phyloP scores from a whole-genome alignment of 1,284 basidiomycete genomes.

The Cutaneotrichosporon daszewskae region DNA sequence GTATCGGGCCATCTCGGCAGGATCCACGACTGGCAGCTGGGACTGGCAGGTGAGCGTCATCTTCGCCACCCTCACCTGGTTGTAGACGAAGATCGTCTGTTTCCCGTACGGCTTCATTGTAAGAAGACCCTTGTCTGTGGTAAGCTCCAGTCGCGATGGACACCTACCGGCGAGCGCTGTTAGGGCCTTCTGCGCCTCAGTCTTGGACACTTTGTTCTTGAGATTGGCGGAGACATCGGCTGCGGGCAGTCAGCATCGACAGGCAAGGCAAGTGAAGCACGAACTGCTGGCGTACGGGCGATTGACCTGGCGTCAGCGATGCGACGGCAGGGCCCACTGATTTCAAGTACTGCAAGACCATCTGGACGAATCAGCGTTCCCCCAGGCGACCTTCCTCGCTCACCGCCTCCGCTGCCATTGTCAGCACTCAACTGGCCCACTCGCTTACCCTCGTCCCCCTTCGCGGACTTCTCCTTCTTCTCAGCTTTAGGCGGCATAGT shows the following conservation, averaged over 20 bases:
- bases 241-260: slow-evolving; percentile 21
- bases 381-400: neutral
- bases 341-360: slow-evolving; percentile 43
- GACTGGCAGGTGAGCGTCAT: slow-evolving; percentile 5
- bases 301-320: slow-evolving; percentile 27
- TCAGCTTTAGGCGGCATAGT: slow-evolving; percentile 60
- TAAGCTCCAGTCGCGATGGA: neutral
- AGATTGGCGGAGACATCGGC: slow-evolving; percentile 82
- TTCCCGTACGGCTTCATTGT: slow-evolving; percentile 58
- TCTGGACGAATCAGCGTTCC: slow-evolving; percentile 16
- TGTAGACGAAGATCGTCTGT: slow-evolving; percentile 54
- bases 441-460: slow-evolving; percentile 44
- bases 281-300: slow-evolving; percentile 39
- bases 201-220: slow-evolving; percentile 74
- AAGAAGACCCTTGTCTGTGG: slow-evolving; percentile 37
- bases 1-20: slow-evolving; percentile 6
- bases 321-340: slow-evolving; percentile 20
- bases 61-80: slow-evolving; percentile 29
- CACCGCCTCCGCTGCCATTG: slow-evolving; percentile 39
- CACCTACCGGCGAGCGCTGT: slow-evolving; percentile 61
- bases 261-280: slow-evolving; percentile 9
- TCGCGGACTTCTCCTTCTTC: slow-evolving; percentile 58
- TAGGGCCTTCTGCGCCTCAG: slow-evolving; percentile 74
- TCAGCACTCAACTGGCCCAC: neutral
- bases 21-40: slow-evolving; percentile 7